phyloP scores from a whole-genome alignment of 805 yeast species.

The Scheffersomyces ergatensis region DNA sequence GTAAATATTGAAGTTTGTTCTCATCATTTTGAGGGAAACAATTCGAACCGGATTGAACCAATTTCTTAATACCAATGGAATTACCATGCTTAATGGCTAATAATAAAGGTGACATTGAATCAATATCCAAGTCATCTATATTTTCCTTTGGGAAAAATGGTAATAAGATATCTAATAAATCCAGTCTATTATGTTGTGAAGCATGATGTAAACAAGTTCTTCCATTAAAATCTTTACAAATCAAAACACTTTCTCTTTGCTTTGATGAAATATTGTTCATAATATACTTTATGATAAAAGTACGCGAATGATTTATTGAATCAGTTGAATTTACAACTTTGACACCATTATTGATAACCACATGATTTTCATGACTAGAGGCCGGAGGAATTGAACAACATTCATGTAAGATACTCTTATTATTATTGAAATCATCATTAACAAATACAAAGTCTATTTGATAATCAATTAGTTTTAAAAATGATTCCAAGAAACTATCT shows the following conservation, averaged over 20 bases:
- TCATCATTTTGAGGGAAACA: constrained; percentile 45
- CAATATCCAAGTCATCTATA: constrained; percentile 60
- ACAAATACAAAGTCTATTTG: constrained; percentile 59
- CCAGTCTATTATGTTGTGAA: constrained; percentile 51
- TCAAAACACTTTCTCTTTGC: constrained; percentile 19
- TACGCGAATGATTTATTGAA: constrained; percentile 34
- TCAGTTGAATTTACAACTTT: constrained; percentile 37
- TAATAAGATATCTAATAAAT: constrained; percentile 41
- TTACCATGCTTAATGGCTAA: constrained; percentile 73
- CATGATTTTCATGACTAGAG: constrained; percentile 32
- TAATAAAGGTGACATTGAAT: constrained; percentile 78
- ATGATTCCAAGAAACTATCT: constrained; percentile 56
- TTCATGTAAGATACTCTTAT: constrained; percentile 77
- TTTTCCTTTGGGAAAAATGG: constrained; percentile 32
- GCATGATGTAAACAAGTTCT: constrained; percentile 88
- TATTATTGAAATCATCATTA: constrained; percentile 57
- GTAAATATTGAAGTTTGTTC: constrained; percentile 61
- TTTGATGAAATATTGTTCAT: constrained; percentile 17
- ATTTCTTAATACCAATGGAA: constrained; percentile 35
- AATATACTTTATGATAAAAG: constrained; percentile 34
- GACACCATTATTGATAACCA: constrained; percentile 42
- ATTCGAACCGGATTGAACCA: constrained; percentile 32
- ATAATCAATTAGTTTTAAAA: constrained; percentile 38
- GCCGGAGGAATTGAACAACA: constrained; percentile 42
- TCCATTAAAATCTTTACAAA: constrained; percentile 61